Conservation (phyloP, 768 basidiomycete genomes). For the Thelephora aurantiotincta region DNA sequence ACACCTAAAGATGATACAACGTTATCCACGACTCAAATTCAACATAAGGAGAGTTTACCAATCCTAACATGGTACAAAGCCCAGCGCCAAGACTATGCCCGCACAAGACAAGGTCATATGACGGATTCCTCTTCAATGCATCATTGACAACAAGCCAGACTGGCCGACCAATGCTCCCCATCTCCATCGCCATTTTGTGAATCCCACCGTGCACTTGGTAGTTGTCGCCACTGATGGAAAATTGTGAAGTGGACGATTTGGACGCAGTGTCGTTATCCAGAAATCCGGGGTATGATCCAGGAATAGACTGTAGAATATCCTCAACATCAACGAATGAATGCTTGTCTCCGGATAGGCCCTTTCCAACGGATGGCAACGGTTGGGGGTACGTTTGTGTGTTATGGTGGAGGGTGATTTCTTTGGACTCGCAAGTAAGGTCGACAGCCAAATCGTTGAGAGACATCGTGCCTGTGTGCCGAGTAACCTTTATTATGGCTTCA, state of each 20-base stretch:
- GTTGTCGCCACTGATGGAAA: slow-evolving; percentile 12
- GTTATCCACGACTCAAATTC: slow-evolving; percentile 2
- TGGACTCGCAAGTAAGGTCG: slow-evolving; percentile 71
- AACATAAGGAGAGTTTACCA: slow-evolving; percentile 29
- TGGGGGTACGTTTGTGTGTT: neutral
- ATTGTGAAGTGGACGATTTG: neutral
- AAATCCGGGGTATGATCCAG: slow-evolving; percentile 15
- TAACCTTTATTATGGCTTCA: slow-evolving; percentile 4
- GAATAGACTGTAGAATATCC: slow-evolving; percentile 11
- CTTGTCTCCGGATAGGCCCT: slow-evolving; percentile 3
- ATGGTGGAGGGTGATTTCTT: slow-evolving; percentile 34
- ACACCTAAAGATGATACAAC: slow-evolving; percentile 37
- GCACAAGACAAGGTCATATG: slow-evolving; percentile 64
- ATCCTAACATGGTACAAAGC: slow-evolving; percentile 58
- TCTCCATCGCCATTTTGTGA: slow-evolving; percentile 61
- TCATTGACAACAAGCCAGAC: slow-evolving; percentile 63
- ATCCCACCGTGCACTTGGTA: slow-evolving; percentile 76
- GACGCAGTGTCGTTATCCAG: slow-evolving; percentile 8
- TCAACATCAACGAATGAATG: slow-evolving; percentile 9
- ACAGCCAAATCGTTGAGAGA: slow-evolving; percentile 78
- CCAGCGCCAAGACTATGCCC: slow-evolving; percentile 82
- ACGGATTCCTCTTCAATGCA: slow-evolving; percentile 53
- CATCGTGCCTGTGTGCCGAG: slow-evolving; percentile 47
- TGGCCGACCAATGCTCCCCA: slow-evolving; percentile 66
- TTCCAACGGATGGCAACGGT: neutral